Evolutionary conservation across 129 eudicot genomes (phyloP), one percentile per base, ranked within the genome.

Genomic region (Flaveria robusta): DNA sequence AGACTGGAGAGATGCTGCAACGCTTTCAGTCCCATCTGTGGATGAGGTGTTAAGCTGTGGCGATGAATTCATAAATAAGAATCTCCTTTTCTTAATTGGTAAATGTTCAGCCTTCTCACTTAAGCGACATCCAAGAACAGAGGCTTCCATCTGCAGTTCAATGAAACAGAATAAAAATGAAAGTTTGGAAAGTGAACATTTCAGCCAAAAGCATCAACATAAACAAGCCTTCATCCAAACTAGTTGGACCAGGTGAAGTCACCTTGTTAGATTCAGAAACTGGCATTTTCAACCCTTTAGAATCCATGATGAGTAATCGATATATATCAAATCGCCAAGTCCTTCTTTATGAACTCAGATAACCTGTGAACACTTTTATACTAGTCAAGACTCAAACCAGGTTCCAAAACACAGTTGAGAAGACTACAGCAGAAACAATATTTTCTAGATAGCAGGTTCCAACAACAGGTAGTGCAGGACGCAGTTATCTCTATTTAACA

Each of bases 51-150:
- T 55, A 45, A 15, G 52, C 2, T 80, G 81, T 14, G 84, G 84
- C 9, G 87, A 74, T 34, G 84, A 46, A 56, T 70, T 52, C 65
- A 63, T 66, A 39, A 74, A 69, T 22, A 83, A 19, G 7, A 66
- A 68, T 74, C 81, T 68, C 76, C 87, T 79, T 74, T 83, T 83
- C 84, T 83, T 83, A 74, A 83, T 83, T 14, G 84, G 87, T 24
- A 83, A 46, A 68, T 79, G 83, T 52, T 79, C 78, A n/a, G 72
- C 27, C 46, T 76, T 78, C 29, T 72, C 74, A 46, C 77, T 67
- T 29, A 67, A 83, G 23, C 70, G 80, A 7, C 67, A 11, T 13
- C 80, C 79, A 27, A 54, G 76, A 72, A 67, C 50, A 55, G 80
- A 54, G 42, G 22, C 49, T 34, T 60, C 80, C 70, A 75, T 29